phyloP scores from a whole-genome alignment of 2,329 filamentous ascomycete genomes.

The Colletotrichum tamarilloi region DNA sequence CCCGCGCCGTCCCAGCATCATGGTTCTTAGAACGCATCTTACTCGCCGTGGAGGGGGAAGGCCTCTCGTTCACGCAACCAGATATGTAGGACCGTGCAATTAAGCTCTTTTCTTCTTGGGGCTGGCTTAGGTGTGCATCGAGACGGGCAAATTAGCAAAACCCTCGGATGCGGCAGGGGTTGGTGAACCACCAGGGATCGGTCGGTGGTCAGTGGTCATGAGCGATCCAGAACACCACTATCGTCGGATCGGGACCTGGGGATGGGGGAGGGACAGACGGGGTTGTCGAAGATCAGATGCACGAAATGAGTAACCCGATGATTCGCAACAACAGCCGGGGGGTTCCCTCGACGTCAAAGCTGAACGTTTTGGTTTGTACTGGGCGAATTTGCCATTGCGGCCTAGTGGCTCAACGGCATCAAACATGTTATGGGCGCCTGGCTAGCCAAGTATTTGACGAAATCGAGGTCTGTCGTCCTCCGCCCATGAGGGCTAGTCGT shows the following conservation, averaged over 20 bases:
- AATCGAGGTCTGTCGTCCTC: neutral
- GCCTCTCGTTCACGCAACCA: neutral
- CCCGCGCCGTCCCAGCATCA: constrained; percentile 25
- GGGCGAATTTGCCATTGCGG: neutral
- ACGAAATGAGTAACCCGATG: neutral
- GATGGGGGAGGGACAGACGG: neutral
- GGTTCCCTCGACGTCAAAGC: neutral
- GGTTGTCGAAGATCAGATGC: constrained; percentile 5
- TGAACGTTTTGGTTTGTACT: neutral
- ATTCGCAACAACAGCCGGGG: neutral
- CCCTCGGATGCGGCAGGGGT: neutral
- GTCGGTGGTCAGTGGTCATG: no score
- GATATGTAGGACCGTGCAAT: neutral
- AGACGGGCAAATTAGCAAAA: neutral
- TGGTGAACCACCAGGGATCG: neutral
- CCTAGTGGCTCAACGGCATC: neutral
- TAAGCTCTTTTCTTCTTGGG: neutral
- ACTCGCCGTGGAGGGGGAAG: neutral
- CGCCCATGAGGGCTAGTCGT: neutral
- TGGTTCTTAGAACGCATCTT: constrained; percentile 1
- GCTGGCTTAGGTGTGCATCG: neutral
- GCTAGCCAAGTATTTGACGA: neutral
- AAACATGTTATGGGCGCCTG: neutral
- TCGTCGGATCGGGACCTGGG: constrained; percentile 7
- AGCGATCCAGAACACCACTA: constrained; percentile 5